Conservation (phyloP, 2,329 filamentous ascomycete genomes). For the Pseudogymnoascus sp. region DNA sequence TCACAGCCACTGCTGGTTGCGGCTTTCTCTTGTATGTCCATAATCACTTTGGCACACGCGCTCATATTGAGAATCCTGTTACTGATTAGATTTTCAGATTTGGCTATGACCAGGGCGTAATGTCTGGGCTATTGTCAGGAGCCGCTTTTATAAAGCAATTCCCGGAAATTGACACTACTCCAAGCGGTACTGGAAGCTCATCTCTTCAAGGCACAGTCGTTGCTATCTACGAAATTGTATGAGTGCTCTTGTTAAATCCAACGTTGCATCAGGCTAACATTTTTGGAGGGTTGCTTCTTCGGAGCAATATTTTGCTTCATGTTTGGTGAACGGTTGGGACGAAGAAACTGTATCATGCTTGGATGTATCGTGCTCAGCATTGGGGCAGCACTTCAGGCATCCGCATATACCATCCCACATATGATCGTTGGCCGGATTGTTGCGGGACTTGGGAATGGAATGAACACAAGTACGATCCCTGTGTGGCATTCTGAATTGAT, state of each 20-base stretch:
- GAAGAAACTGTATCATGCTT: constrained; percentile 35
- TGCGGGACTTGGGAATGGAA: constrained; percentile 38
- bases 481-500: constrained; percentile 42
- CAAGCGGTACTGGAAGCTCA: constrained; percentile 31
- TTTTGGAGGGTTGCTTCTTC: constrained; percentile 28
- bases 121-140: constrained; percentile 64
- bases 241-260: constrained; percentile 13
- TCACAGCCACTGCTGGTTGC: constrained; percentile 30
- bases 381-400: constrained; percentile 37
- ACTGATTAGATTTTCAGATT: constrained; percentile 30
- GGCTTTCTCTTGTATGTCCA: constrained; percentile 30
- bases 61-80: background rate
- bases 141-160: constrained; percentile 48
- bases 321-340: constrained; percentile 39
- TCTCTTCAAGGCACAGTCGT: constrained; percentile 40
- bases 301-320: constrained; percentile 37
- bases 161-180: constrained; percentile 41
- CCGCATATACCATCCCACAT: constrained; percentile 34
- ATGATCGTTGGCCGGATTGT: constrained; percentile 40
- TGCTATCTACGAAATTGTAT: constrained; percentile 42
- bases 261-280: background rate
- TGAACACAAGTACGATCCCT: constrained; percentile 43
- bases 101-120: constrained; percentile 64
- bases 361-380: constrained; percentile 36
- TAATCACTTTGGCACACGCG: constrained; percentile 7